These are phyloP conservation scores for Gracilariopsis chorda DNA, from an alignment of 23 red algal genomes.

Conservation along the genomic window DNA sequence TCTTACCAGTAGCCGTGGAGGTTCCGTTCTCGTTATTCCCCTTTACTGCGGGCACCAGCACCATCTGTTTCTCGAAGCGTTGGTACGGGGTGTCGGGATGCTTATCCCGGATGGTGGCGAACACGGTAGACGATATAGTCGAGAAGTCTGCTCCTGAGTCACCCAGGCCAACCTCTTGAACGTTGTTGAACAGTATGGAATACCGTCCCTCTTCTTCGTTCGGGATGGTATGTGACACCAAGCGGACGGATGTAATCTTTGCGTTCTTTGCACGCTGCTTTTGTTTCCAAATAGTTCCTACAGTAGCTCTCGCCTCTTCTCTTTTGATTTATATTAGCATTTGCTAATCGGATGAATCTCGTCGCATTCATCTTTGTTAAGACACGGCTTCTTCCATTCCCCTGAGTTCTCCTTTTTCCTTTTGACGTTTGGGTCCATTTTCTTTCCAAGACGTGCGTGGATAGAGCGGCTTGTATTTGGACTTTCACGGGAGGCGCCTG, in stretches of 20 bases:
- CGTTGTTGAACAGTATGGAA: background rate
- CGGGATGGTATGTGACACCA: background rate
- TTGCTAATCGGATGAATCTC: background rate
- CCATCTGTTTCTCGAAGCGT: background rate
- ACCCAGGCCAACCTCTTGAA: background rate
- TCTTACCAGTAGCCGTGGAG: background rate
- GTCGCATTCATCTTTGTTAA: background rate
- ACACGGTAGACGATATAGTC: background rate
- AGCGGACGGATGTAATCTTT: background rate
- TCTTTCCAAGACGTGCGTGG: too few species aligned
- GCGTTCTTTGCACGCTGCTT: conserved; percentile 30
- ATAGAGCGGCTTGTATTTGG: too few species aligned
- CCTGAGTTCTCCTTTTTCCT: background rate
- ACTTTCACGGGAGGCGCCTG: too few species aligned
- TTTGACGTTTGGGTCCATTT: background rate
- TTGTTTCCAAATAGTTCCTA: background rate
- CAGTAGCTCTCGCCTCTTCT: background rate
- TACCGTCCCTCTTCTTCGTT: conserved; percentile 3
- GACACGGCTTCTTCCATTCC: background rate
- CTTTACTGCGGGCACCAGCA: background rate
- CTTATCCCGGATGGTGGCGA: background rate
- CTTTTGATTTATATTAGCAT: background rate
- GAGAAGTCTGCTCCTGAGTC: conserved; percentile 16
- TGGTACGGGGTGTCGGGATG: background rate
- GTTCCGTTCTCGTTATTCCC: background rate